These are phyloP conservation scores for Serendipita sp. DNA, from an alignment of 768 basidiomycete genomes.

Conservation along the genomic window DNA sequence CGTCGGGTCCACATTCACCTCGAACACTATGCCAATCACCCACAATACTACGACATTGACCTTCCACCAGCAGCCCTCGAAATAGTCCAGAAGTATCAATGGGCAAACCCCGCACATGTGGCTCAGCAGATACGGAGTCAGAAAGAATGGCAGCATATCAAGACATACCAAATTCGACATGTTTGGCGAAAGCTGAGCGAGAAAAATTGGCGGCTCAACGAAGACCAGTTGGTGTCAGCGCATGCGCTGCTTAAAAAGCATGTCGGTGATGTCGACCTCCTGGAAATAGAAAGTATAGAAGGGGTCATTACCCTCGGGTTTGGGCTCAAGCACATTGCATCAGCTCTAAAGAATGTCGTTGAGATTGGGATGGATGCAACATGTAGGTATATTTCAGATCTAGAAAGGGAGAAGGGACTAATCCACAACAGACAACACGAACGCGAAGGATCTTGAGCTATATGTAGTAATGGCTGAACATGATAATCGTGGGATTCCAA, in stretches of 20 bases:
- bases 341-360: too few relatives aligned
- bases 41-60: background rate
- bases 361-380: constrained; percentile 3
- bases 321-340: too few relatives aligned
- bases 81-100: background rate
- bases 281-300: too few relatives aligned
- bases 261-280: too few relatives aligned
- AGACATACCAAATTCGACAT: background rate
- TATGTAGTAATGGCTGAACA: background rate
- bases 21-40: background rate
- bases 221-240: too few relatives aligned
- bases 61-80: background rate
- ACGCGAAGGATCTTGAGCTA: background rate
- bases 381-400: background rate
- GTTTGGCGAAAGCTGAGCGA: too few relatives aligned
- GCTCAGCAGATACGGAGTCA: background rate
- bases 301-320: too few relatives aligned
- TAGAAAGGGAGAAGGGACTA: background rate
- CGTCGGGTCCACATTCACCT: background rate
- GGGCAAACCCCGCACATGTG: background rate
- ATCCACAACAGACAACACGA: background rate
- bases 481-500: background rate
- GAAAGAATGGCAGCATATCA: background rate
- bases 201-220: too few relatives aligned
- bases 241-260: too few relatives aligned